Evolutionary conservation across 805 yeast species (phyloP).

Genomic region (Candida xiaguanensis): DNA sequence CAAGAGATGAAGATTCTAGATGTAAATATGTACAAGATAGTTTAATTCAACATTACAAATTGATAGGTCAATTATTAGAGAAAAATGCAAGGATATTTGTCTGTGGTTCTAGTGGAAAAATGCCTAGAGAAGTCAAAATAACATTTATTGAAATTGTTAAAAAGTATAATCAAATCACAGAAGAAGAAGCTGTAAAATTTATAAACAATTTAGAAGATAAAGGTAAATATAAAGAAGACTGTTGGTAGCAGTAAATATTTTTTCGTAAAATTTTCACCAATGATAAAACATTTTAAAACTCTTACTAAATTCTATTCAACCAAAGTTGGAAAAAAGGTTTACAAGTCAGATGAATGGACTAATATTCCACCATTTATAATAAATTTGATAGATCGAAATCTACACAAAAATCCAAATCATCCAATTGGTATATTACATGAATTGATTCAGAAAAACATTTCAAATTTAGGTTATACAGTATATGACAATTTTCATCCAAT

Average conservation of each 20-base stretch:
- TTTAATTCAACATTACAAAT: slow-evolving; percentile 47
- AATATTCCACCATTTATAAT: slow-evolving; percentile 77
- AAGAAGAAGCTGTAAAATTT: slow-evolving; percentile 47
- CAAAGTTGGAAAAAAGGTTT: slow-evolving; percentile 38
- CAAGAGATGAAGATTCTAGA: slow-evolving; percentile 42
- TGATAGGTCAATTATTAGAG: slow-evolving; percentile 49
- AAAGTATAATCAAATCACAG: slow-evolving; percentile 39
- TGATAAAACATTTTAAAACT: slow-evolving; percentile 1
- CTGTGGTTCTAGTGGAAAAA: slow-evolving; percentile 91
- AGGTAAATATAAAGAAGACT: slow-evolving; percentile 78
- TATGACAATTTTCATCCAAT: slow-evolving; percentile 80
- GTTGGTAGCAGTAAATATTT: slow-evolving; percentile 55
- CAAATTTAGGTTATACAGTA: slow-evolving; percentile 66
- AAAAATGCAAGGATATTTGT: slow-evolving; percentile 64
- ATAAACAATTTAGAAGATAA: slow-evolving; percentile 57
- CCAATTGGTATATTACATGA: slow-evolving; percentile 85
- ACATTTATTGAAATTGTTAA: slow-evolving; percentile 65
- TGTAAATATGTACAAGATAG: slow-evolving; percentile 72
- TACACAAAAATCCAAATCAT: slow-evolving; percentile 73
- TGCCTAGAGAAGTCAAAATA: slow-evolving; percentile 87
- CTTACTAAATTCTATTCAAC: slow-evolving; percentile 2
- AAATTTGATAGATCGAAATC: slow-evolving; percentile 62
- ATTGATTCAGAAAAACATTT: slow-evolving; percentile 66
- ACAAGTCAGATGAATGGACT: slow-evolving; percentile 72
- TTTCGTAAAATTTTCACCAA: slow-evolving; percentile 3